Conservation (phyloP, 371 early-diverging fungal genomes). For the Blastocladiella emersonii region DNA sequence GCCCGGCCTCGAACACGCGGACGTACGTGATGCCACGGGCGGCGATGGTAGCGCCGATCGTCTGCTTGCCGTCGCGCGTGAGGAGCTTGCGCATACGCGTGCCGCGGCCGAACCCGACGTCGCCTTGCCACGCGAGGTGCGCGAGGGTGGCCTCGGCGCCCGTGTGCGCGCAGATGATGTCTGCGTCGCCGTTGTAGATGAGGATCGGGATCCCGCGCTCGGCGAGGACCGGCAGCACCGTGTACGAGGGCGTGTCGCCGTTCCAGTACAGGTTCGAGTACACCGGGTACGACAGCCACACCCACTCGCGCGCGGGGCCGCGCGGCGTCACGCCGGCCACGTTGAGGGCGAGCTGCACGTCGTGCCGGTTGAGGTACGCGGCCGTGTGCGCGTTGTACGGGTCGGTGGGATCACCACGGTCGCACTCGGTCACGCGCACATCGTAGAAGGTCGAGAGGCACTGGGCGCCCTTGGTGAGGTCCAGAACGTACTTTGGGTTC, state of each 20-base stretch:
- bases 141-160: conserved; percentile 30
- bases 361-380: background rate
- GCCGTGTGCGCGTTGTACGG: background rate
- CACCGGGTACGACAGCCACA: background rate
- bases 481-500: background rate
- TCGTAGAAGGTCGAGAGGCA: conserved; percentile 5
- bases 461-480: background rate
- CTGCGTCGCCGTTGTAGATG: conserved; percentile 42
- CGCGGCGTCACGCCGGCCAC: too few relatives aligned
- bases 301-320: background rate
- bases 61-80: background rate
- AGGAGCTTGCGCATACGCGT: conserved; percentile 18
- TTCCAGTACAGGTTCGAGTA: conserved; percentile 1
- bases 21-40: conserved; percentile 24
- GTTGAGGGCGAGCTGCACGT: background rate
- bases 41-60: conserved; percentile 21
- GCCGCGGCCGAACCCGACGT: conserved; percentile 23
- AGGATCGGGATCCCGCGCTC: conserved; percentile 18
- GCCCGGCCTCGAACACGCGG: conserved; percentile 29
- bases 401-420: background rate
- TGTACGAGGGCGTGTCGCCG: background rate
- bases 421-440: conserved; percentile 3
- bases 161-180: conserved; percentile 18
- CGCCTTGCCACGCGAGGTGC: conserved; percentile 28
- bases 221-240: background rate